Conservation (phyloP, 2,329 filamentous ascomycete species). For the Ophiocordyceps camponoti-saundersi region DNA sequence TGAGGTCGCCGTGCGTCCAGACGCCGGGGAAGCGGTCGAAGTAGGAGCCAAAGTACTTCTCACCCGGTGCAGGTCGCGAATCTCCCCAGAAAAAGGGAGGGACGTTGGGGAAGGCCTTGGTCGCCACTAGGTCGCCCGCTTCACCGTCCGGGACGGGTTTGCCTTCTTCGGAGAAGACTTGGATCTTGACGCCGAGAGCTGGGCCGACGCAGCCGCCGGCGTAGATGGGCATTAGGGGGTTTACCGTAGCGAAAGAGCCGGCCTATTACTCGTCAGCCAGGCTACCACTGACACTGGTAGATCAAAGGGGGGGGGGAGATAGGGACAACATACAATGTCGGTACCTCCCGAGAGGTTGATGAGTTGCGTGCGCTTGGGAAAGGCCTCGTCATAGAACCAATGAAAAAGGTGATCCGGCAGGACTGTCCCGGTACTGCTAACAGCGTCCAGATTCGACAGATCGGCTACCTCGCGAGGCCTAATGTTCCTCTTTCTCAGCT, state of each 20-base stretch:
- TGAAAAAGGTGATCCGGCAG: constrained; percentile 60
- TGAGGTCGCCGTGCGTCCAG: constrained; percentile 76
- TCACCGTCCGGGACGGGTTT: constrained; percentile 35
- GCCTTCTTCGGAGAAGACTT: constrained; percentile 32
- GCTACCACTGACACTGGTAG: too few species aligned
- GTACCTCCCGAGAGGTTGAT: constrained; percentile 64
- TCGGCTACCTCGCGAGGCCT: constrained; percentile 45
- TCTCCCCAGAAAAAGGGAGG: constrained; percentile 52
- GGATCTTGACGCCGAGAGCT: constrained; percentile 31
- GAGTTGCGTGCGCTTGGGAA: constrained; percentile 49
- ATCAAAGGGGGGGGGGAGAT: neutral
- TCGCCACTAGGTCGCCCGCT: constrained; percentile 60
- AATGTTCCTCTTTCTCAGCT: constrained; percentile 48
- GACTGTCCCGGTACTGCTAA: constrained; percentile 69
- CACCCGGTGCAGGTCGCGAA: constrained; percentile 24
- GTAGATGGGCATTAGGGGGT: constrained; percentile 51
- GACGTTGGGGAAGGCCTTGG: constrained; percentile 56
- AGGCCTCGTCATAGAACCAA: constrained; percentile 60
- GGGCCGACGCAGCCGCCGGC: constrained; percentile 35
- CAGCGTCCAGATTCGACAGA: constrained; percentile 39
- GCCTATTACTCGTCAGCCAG: constrained; percentile 22
- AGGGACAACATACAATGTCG: constrained; percentile 42
- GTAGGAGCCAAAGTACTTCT: constrained; percentile 42
- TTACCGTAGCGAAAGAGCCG: constrained; percentile 44
- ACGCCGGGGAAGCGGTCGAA: constrained; percentile 48